These are phyloP conservation scores for Sapria himalayana DNA, from an alignment of 345 rosid genomes.

Conservation along the genomic window DNA sequence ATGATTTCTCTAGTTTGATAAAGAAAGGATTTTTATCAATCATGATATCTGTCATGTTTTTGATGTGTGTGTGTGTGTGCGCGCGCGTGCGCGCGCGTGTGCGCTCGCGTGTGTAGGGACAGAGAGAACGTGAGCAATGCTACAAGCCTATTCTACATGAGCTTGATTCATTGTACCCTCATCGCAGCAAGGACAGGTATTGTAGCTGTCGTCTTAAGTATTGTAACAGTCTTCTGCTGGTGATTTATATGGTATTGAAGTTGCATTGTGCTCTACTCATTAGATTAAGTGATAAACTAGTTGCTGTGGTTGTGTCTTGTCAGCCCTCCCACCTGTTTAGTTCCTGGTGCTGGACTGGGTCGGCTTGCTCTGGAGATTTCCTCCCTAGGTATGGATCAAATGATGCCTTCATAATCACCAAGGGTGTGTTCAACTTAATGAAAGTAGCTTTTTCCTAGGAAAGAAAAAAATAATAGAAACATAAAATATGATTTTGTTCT, in stretches of 20 bases:
- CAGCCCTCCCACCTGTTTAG: slow-evolving; percentile 84
- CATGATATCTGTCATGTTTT: no score
- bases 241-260: neutral
- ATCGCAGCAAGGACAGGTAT: slow-evolving; percentile 50
- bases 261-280: slow-evolving; percentile 5
- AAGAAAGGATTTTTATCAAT: no score
- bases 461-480: no score
- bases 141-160: slow-evolving; percentile 85
- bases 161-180: slow-evolving; percentile 63
- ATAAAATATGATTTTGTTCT: no score
- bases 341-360: slow-evolving; percentile 99
- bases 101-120: slow-evolving; percentile 63
- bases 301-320: no score
- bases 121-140: slow-evolving; percentile 74
- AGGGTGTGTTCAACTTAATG: no score
- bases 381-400: slow-evolving; percentile 50
- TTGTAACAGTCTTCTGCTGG: neutral
- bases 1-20: no score
- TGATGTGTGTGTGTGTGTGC: no score
- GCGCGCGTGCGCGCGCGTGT: no score
- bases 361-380: slow-evolving; percentile 93
- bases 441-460: no score
- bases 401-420: no score
- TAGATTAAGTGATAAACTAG: slow-evolving; percentile 8
- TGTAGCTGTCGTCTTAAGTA: slow-evolving; percentile 1